phyloP scores from a whole-genome alignment of 2,329 filamentous ascomycete species.

The Talaromyces atroroseus region DNA sequence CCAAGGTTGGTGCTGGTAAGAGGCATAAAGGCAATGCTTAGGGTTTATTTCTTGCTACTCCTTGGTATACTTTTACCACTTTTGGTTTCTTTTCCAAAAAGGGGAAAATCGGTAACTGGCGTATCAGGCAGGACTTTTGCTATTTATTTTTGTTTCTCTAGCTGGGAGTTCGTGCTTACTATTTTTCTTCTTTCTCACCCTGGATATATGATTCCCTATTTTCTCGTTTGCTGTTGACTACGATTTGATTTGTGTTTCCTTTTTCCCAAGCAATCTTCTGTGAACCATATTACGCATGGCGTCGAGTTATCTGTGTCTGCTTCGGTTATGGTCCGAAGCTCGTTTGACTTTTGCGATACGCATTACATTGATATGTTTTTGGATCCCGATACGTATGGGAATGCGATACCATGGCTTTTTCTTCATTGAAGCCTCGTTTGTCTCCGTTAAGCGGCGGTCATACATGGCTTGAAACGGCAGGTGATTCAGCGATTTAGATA shows the following conservation, averaged over 20 bases:
- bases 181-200: constrained; percentile 14
- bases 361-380: constrained; percentile 13
- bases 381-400: constrained; percentile 1
- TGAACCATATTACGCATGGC: constrained; percentile 10
- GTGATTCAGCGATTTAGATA: constrained; percentile 11
- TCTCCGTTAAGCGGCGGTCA: background rate
- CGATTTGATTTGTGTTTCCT: background rate
- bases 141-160: constrained; percentile 7
- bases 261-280: background rate
- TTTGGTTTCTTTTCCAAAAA: constrained; percentile 13
- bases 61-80: constrained; percentile 6
- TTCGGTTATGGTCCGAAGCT: background rate
- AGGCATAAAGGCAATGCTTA: constrained; percentile 41
- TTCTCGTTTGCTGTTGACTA: constrained; percentile 3
- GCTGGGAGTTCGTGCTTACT: constrained; percentile 11
- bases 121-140: constrained; percentile 14
- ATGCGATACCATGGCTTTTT: constrained; percentile 11
- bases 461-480: constrained; percentile 9
- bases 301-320: constrained; percentile 7
- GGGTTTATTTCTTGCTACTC: constrained; percentile 9
- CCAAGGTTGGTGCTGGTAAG: constrained; percentile 39
- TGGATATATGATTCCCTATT: constrained; percentile 12
- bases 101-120: constrained; percentile 13
- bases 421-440: constrained; percentile 6
- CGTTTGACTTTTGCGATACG: constrained; percentile 5